These are phyloP conservation scores for Huiozyma sinensis DNA, from an alignment of 805 yeast species.

Conservation along the genomic window DNA sequence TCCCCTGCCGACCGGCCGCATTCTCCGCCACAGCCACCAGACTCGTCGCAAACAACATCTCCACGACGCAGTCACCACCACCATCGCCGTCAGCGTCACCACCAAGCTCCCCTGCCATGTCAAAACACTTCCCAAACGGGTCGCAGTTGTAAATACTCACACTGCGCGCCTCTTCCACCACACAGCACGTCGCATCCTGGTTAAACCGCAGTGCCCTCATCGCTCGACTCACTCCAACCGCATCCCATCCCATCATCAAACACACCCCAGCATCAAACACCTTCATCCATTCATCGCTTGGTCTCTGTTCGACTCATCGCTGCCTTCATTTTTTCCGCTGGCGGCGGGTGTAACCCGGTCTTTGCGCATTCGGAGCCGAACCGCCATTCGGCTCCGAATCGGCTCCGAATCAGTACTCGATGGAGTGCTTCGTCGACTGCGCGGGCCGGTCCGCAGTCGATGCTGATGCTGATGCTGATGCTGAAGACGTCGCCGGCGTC, in stretches of 20 bases:
- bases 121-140: slow-evolving; percentile 68
- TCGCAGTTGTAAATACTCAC: slow-evolving; percentile 78
- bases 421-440: slow-evolving; percentile 1
- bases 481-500: background rate
- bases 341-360: no score
- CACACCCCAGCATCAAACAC: no score
- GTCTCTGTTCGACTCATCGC: no score
- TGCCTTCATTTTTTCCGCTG: no score
- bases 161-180: slow-evolving; percentile 61
- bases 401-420: background rate
- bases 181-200: slow-evolving; percentile 72
- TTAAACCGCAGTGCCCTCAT: slow-evolving; percentile 60
- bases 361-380: background rate
- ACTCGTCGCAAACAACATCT: slow-evolving; percentile 86
- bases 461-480: background rate
- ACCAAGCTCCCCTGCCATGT: background rate
- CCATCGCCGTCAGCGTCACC: background rate
- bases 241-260: no score
- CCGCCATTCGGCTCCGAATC: background rate
- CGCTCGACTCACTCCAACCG: background rate
- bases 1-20: slow-evolving; percentile 32
- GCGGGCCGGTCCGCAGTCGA: background rate
- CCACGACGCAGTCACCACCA: slow-evolving; percentile 38
- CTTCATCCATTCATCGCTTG: no score
- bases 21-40: slow-evolving; percentile 63